Percentiles rank a stretch among this genome's conserved stretches.
Evolutionary conservation across 331 rosid species (phyloP).

Genomic region (Ulmus americana): DNA sequence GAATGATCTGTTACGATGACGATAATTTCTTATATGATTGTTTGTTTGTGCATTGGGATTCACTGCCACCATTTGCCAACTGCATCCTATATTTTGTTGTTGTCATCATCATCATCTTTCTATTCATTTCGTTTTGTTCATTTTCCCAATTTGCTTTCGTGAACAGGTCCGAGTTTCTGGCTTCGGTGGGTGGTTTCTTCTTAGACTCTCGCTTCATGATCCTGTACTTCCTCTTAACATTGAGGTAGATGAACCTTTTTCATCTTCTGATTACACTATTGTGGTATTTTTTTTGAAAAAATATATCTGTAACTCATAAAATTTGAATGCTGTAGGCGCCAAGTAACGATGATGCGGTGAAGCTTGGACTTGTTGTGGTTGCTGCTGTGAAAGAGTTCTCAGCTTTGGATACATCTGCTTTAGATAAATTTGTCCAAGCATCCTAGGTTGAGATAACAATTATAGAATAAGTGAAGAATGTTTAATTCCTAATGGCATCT

Average conservation of each 20-base stretch:
- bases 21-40: not conserved
- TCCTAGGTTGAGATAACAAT: conserved; percentile 16
- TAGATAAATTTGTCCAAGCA: conserved; percentile 57
- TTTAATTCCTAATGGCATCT: conserved; percentile 9
- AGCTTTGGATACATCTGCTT: conserved; percentile 67
- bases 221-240: conserved; percentile 96
- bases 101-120: conserved; percentile 4
- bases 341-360: conserved; percentile 54
- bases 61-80: not conserved
- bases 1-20: not conserved
- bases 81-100: not conserved
- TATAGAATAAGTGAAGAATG: conserved; percentile 7
- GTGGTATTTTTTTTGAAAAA: too few relatives aligned
- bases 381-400: conserved; percentile 57
- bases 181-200: conserved; percentile 87
- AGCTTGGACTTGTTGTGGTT: conserved; percentile 62
- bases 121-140: not conserved
- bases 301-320: conserved; percentile 17
- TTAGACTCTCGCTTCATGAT: conserved; percentile 86
- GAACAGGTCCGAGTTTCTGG: conserved; percentile 86
- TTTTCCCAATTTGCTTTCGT: conserved; percentile 23
- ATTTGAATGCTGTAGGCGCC: conserved; percentile 46
- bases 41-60: not conserved
- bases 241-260: conserved; percentile 51
- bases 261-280: conserved; percentile 11